Base-by-base conservation (phyloP, 768 basidiomycete species). In the Cytidiella melzeri region DNA sequence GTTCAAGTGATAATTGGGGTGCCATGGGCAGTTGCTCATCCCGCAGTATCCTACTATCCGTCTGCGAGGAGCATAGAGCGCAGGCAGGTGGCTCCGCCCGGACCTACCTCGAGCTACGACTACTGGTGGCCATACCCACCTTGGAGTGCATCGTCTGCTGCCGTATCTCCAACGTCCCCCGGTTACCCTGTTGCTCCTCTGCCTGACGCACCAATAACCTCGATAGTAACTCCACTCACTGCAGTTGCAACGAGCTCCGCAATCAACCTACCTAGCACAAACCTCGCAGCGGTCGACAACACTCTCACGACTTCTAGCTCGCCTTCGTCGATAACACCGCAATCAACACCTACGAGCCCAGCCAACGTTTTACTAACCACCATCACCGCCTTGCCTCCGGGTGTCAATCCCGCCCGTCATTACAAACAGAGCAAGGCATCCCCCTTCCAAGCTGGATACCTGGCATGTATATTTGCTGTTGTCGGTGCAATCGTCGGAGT, bases 51-150 rank as follows among this genome's bases (percentile, higher is more conserved):
- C 25, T n/a, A 36, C 41, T n/a, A 13, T 19, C 7, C 37, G 13
- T 12, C 23, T 18, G 42, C 42, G 3, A 28, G 19, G 6, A 28
- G 23, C 10, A 15, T 45, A 37, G 19, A 15, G 21, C 40, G 34
- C 6, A 34, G 48, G 20, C 48, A 49, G 30, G 30, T 41, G 24
- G 6, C 19, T 4, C 43, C 43, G 12, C 10, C 25, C 37, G 18
- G 19, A 4, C 25, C 42, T 18, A 43, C 30, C 9, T 30, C 45
- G 51, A 4, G 9, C 54, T 10, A 50, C 63, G 12, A 54, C 61
- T 15, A 63, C 46, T 67, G 66, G 66, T 67, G 66, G 65, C 65
- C 66, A 0, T 68, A 65, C 44, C 64, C 65, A 0, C 43, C 65
- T 1, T 64, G 60, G 59, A 54, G 59, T 24, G 18, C 41, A 2